Evolutionary conservation across 257 asterid genomes (phyloP), one percentile per base, ranked within the genome.

Genomic region (Capsicum baccatum): DNA sequence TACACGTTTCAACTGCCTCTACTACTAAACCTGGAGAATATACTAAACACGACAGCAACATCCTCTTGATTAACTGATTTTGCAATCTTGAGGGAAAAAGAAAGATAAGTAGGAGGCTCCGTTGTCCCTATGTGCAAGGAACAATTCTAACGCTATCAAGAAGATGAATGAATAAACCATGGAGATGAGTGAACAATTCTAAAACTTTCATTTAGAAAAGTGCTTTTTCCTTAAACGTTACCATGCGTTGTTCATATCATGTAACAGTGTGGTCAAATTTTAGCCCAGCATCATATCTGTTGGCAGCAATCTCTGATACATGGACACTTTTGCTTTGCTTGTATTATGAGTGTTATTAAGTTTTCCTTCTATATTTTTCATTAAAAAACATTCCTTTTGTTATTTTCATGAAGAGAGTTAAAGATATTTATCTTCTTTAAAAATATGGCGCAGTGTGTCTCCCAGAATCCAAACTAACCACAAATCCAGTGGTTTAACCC

Each of bases 1-100:
- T 44, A 19, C 80, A 47, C 48, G 58, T 73, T 73, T 73, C 59
- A 19, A n/a, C n/a, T 48, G 37, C 80, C 80, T 71, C 80, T 73
- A 73, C 39, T 10, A 73, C 21, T 39, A 44, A n/a, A 71, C 58
- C 17, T 73, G 12, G 59, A 73, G 59, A 73, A 73, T 73, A 73
- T 73, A 48, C 80, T 47, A 48, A 19, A 48, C 59, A 73, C 56
- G 39, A 19, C 6, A 17, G 14, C 17, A 48, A n/a, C 52, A 70
- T 9, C 56, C 44, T 70, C 79, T 60, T 60, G 14, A 17, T 26
- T 70, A 70, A 17, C 79, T 69, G 79, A 35, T 44, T 70, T 9
- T 70, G 57, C 79, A 9, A 42, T 44, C 15, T 70, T 70, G 55
- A 66, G 39, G 14, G 57, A 17, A 44, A 44, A 47, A 17, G 67